Base-by-base conservation (phyloP, 495 filamentous ascomycete genomes). In the Neurospora sp. region DNA sequence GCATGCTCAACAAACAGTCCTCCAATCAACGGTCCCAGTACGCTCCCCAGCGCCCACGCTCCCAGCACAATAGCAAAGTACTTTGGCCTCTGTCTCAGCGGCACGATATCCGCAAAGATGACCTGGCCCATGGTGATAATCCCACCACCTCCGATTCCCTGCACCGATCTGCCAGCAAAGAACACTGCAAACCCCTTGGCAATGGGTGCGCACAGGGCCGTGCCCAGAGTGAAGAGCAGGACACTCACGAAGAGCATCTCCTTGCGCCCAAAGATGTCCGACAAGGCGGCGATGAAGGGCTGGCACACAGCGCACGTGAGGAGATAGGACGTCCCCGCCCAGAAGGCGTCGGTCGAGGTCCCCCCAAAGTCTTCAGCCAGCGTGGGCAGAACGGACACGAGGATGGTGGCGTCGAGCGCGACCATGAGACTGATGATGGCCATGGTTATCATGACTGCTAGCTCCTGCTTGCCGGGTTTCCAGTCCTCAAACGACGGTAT, bases 71-170 rank as follows among this genome's bases (percentile, higher is more conserved):
- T 73, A 9, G 80, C 81, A 46, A 81, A 83, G 71, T 80, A 83
- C 75, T 82, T 83, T 16, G 78, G 74, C 44, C 79, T 71, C 74
- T 79, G 75, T 71, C 86, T 46, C 79, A 87, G 74, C 6, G 80
- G 81, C 1, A 81, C 79, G 48, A 83, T 77, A n/a, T 82, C 81
- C 35, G 76, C 96, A 90, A 88, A 87, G 66, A 86, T 81, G 66
- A 97, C 94, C 77, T 96, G 93, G 38, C 92, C 90, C 76, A 97
- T 81, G 37, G 91, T 90, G 31, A 96, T 88, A 71, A 96, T 87
- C 1, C 94, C 94, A 69, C 93, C 93, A 44, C 92, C 93, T 4
- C 93, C 94, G 20, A 92, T 83, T 61, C 94, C 94, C 78, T 97
- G 94, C 66, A 97, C 83, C 0, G 91, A 89, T 75, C 94, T 85